Base-by-base conservation (phyloP, 805 yeast species). In the Candida hispaniensis region DNA sequence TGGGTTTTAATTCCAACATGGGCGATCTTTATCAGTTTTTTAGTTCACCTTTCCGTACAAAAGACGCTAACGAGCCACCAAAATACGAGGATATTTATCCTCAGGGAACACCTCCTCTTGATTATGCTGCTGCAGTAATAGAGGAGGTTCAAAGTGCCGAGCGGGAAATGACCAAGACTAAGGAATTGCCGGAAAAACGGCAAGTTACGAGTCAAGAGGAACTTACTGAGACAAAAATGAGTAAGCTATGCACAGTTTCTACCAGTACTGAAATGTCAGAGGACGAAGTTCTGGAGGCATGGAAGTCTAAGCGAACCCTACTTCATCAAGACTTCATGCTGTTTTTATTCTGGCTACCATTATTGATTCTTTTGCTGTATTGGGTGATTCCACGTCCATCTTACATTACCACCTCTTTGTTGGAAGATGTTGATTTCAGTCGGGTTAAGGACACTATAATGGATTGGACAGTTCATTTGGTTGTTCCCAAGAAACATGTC, bases 341-440 rank as follows among this genome's bases (percentile, higher is more conserved):
- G 44, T 59, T 82, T 42, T 81, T 86, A 54, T 85, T 86, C 67
- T 86, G 96, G 96, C 58, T 85, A 40, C 96, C 96, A 9, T 67
- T 80, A 22, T 58, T 82, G 34, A 46, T 76, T 11, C 45, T 54
- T 5, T 26, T 34, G 17, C 18, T 34, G 30, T 25, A 26, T 25
- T 34, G 38, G 38, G 30, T 13, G 14, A 32, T 28, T 3, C 19
- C 13, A 30, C 47, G 25, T 16, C 32, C 23, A 9, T 30, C 16
- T 8, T 26, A 23, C 19, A 19, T 20, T 38, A 27, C 17, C 21
- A 29, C 22, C 25, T 19, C 22, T 5, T 11, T 18, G 2, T 14
- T 19, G 5, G 11, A 13, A 12, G 18, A 23, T 7, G 26, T 24
- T 34, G 38, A 30, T 9, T 21, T 17, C 27, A 21, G 23, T 16